A percentile compares a stretch with the other conserved stretches of the same genome.
Evolutionary conservation across 164 flowering plant genomes (phyloP).

Genomic region (Kalanchoe fedtschenkoi): DNA sequence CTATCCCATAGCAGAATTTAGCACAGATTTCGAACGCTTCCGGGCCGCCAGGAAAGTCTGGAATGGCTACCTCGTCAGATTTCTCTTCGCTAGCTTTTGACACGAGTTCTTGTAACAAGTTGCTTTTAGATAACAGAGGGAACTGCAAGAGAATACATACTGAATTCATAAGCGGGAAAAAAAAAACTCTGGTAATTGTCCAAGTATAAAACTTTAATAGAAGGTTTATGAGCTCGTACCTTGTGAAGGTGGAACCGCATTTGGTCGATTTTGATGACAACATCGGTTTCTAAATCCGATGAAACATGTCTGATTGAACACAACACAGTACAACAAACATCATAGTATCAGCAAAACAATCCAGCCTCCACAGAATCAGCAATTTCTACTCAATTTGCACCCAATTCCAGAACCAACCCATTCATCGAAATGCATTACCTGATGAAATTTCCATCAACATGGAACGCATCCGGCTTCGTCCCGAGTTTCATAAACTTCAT

Average conservation of each 20-base stretch:
- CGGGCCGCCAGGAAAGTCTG: no score
- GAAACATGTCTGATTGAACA: not conserved
- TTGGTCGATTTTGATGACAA: not conserved
- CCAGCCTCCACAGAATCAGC: not conserved
- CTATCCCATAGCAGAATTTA: conserved; percentile 9
- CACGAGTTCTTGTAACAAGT: no score
- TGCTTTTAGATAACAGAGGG: no score
- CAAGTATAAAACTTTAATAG: no score
- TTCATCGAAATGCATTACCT: conserved; percentile 11
- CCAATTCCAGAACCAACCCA: not conserved
- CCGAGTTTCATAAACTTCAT: conserved; percentile 70
- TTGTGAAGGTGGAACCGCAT: not conserved
- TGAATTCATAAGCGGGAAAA: no score
- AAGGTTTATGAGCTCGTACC: not conserved
- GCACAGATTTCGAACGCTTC: conserved; percentile 7
- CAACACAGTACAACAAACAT: not conserved
- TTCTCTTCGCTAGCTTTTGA: no score
- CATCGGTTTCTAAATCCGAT: not conserved
- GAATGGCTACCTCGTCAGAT: no score
- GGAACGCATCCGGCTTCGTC: conserved; percentile 30
- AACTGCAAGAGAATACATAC: no score
- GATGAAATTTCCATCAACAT: conserved; percentile 19
- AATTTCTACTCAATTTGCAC: not conserved
- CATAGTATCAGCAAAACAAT: not conserved
- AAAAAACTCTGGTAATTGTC: no score